Evolutionary conservation across 345 rosid species (phyloP), one percentile per base, ranked within the genome.

Genomic region (Lepidium sativum): DNA sequence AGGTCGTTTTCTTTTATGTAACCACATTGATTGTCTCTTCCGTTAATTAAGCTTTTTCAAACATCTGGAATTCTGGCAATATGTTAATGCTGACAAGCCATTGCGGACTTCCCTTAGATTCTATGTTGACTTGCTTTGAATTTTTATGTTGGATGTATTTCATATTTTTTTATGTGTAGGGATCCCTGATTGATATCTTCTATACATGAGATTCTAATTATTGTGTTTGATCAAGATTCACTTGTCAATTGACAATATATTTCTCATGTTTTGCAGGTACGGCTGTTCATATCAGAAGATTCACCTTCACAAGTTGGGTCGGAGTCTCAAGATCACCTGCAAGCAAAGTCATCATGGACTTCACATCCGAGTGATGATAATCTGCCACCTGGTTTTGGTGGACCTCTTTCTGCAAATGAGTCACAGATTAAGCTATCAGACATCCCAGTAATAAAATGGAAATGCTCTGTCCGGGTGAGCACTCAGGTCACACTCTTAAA

Each of bases 311-410:
- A 82, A 80, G 95, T 86, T 71, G 87, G 96, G 58, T 65, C 83
- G 64, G 83, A 78, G 61, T 67, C 80, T 53, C 95, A 94, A 78
- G 99, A 94, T 72, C 95, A 94, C 81, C 92, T 94, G 59, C 96
- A 94, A 79, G 96, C 97, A 54, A 94, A 88, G 75, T 71, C 82
- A 27, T 73, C 91, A 15, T 75, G 75, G 68, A 66, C 70, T 43
- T 49, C 84, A 6, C 92, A 86, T 81, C 65, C 79, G 40, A 73
- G 50, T 51, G 96, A 87, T 55, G 97, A 87, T 60, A 56, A 73
- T 78, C 78, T 86, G 54, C 97, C 97, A 51, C 99, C 99, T 55
- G 97, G 99, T 60, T 94, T 94, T 61, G 97, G 87, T 69, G 90
- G 85, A 78, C 63, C 79, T 52, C 80, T 76, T 42, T 50, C 86